Evolutionary conservation across 1,284 basidiomycete species (phyloP).

Genomic region (Trametes pubescens): DNA sequence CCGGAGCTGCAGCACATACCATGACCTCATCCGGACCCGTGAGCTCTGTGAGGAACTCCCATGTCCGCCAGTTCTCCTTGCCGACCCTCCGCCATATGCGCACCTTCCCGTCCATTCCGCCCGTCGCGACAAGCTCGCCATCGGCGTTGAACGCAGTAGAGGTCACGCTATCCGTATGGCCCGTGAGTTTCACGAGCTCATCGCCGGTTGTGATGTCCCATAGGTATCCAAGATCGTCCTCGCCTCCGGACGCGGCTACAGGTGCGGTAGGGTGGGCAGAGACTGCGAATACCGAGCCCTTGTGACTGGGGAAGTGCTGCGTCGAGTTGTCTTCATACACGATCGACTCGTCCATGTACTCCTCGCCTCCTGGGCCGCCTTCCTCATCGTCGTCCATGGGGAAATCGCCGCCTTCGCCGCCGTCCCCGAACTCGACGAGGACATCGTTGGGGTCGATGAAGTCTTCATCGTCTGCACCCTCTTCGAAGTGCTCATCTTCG

Average conservation of each 20-base stretch:
- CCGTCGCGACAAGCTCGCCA: conserved; percentile 93
- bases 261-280: conserved; percentile 87
- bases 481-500: conserved; percentile 50
- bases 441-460: conserved; percentile 72
- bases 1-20: conserved; percentile 56
- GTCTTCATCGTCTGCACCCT: conserved; percentile 51
- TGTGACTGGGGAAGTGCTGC: conserved; percentile 70
- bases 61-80: conserved; percentile 75
- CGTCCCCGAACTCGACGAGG: conserved; percentile 68
- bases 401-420: conserved; percentile 75
- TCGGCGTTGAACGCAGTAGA: conserved; percentile 84
- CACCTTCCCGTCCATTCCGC: conserved; percentile 97
- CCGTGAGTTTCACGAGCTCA: conserved; percentile 84
- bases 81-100: conserved; percentile 89
- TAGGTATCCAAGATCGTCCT: conserved; percentile 95
- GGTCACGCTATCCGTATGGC: conserved; percentile 93
- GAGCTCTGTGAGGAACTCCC: conserved; percentile 94
- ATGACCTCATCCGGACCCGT: conserved; percentile 96
- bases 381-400: conserved; percentile 82
- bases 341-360: conserved; percentile 46
- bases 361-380: conserved; percentile 51
- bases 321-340: conserved; percentile 70
- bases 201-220: conserved; percentile 91
- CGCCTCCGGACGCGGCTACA: conserved; percentile 91
- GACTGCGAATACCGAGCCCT: conserved; percentile 86